Percentiles rank a stretch among this genome's conserved stretches.
Conservation (phyloP, 2,329 filamentous ascomycete genomes). For the Calonectria leucothoes region DNA sequence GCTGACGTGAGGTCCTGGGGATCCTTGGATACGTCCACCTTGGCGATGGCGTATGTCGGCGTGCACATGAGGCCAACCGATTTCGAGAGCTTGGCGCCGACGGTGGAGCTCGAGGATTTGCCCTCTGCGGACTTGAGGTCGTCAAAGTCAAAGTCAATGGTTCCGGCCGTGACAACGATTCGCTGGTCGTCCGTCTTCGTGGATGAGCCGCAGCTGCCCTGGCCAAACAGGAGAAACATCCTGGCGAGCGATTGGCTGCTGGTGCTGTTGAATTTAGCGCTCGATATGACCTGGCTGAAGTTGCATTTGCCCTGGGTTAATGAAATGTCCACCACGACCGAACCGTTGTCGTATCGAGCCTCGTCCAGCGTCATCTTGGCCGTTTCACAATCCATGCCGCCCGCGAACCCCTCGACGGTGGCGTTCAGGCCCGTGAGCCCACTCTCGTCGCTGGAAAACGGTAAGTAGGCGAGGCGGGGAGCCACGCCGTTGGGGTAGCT, state of each 20-base stretch:
- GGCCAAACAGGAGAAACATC: conserved; percentile 31
- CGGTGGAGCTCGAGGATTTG: conserved; percentile 15
- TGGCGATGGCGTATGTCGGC: conserved; percentile 35
- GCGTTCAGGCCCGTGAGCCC: conserved; percentile 41
- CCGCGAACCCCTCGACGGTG: conserved; percentile 49
- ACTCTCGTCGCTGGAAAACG: conserved; percentile 43
- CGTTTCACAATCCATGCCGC: conserved; percentile 45
- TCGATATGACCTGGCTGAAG: conserved; percentile 32
- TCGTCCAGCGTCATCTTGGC: conserved; percentile 40
- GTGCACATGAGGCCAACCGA: conserved; percentile 35
- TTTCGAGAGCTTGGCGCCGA: conserved; percentile 25
- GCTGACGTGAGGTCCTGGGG: conserved; percentile 28
- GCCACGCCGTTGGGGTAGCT: conserved; percentile 48
- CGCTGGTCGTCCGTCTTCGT: conserved; percentile 30
- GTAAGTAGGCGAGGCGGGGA: conserved; percentile 48
- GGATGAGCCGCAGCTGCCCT: conserved; percentile 33
- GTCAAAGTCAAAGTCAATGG: conserved; percentile 29
- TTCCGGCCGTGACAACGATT: conserved; percentile 36
- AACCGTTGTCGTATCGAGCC: conserved; percentile 31
- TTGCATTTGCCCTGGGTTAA: conserved; percentile 36
- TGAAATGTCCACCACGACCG: conserved; percentile 44
- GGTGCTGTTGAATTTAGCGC: conserved; percentile 27
- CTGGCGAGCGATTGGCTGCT: conserved; percentile 25
- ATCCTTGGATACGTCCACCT: conserved; percentile 31
- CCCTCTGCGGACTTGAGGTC: conserved; percentile 29